phyloP scores from a whole-genome alignment of 306 rosid species.

The Quercus gilva region DNA sequence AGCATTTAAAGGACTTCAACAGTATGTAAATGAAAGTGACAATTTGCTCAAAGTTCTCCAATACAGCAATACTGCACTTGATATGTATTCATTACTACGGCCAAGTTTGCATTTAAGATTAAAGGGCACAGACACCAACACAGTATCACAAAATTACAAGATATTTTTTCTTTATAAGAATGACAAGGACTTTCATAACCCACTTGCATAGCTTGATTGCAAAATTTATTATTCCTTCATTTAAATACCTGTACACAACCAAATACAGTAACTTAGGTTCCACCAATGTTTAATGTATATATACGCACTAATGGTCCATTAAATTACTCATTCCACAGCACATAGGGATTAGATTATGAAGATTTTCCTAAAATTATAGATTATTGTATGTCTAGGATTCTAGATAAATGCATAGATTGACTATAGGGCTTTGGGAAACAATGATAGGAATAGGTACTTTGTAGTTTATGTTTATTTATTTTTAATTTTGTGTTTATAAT shows the following conservation, averaged over 20 bases:
- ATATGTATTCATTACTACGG: not conserved
- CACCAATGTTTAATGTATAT: too few species aligned
- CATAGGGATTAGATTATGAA: too few species aligned
- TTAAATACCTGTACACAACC: not conserved
- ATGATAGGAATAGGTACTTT: too few species aligned
- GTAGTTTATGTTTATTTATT: too few species aligned
- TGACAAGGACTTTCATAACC: not conserved
- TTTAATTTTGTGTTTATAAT: too few species aligned
- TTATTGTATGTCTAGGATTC: too few species aligned
- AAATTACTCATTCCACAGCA: too few species aligned
- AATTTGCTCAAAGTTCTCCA: not conserved
- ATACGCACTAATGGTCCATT: too few species aligned
- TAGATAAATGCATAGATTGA: too few species aligned
- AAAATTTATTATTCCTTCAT: not conserved
- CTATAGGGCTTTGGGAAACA: too few species aligned
- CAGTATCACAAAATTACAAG: not conserved
- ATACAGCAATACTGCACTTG: not conserved
- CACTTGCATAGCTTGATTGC: not conserved
- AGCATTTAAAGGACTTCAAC: not conserved
- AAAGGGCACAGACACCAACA: slow-evolving; percentile 3
- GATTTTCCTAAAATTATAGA: too few species aligned
- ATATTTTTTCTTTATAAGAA: not conserved
- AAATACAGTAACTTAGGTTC: not conserved
- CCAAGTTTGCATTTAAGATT: not conserved
- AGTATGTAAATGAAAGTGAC: not conserved